These are phyloP conservation scores for Blastomyces parvus DNA, from an alignment of 2,329 filamentous ascomycete genomes.

Conservation along the genomic window DNA sequence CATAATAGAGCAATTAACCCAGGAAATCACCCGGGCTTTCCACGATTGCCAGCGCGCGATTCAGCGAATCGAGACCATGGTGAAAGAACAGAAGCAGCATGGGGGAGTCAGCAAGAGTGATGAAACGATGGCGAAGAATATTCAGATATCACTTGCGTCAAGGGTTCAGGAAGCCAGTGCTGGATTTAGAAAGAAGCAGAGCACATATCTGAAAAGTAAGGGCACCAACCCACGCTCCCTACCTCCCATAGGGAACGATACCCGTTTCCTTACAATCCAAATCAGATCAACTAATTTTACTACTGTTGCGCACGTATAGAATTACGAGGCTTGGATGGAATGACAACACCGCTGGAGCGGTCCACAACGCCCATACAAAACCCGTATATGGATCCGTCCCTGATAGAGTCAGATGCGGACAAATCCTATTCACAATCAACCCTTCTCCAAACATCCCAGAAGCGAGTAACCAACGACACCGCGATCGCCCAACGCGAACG, in stretches of 20 bases:
- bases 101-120: conserved; percentile 65
- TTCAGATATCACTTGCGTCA: conserved; percentile 81
- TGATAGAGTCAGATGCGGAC: conserved; percentile 90
- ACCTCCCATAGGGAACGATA: neutral
- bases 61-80: conserved; percentile 77
- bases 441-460: conserved; percentile 64
- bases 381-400: conserved; percentile 71
- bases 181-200: conserved; percentile 92
- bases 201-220: conserved; percentile 85
- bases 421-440: conserved; percentile 84
- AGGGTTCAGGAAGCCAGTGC: conserved; percentile 88
- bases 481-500: conserved; percentile 85
- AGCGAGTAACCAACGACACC: conserved; percentile 57
- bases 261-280: neutral
- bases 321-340: conserved; percentile 62
- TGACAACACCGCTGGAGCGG: conserved; percentile 43
- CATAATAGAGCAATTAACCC: conserved; percentile 83
- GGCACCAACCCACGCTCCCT: neutral
- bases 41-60: conserved; percentile 85
- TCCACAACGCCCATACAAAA: conserved; percentile 46
- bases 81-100: conserved; percentile 64
- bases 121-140: conserved; percentile 91
- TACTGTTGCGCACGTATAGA: conserved; percentile 40
- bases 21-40: conserved; percentile 80
- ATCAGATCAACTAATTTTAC: neutral